phyloP scores from a whole-genome alignment of 2,329 filamentous ascomycete genomes.

The Magnaporthales sp. region DNA sequence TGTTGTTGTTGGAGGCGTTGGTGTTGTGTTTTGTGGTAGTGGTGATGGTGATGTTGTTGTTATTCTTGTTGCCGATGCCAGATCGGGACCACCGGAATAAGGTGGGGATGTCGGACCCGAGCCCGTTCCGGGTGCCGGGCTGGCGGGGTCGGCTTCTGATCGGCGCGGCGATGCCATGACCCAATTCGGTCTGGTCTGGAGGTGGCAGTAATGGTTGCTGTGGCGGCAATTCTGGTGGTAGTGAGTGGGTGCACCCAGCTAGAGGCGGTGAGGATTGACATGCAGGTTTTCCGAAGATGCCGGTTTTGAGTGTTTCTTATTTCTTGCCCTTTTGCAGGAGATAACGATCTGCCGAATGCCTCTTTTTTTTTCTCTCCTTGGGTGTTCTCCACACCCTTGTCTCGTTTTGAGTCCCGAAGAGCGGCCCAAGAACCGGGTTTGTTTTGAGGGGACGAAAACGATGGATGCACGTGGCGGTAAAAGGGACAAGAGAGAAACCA shows the following conservation, averaged over 20 bases:
- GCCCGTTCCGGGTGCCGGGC: neutral
- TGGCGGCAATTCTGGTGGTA: neutral
- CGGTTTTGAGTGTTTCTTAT: too few species aligned
- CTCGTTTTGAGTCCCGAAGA: neutral
- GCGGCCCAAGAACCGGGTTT: neutral
- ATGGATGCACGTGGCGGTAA: neutral
- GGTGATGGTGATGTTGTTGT: neutral
- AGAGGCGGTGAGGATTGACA: neutral
- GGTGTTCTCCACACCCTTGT: neutral
- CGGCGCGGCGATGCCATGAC: neutral
- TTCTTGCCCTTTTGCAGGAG: too few species aligned
- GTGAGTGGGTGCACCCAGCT: neutral
- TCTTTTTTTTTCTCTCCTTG: neutral
- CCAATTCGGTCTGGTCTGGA: neutral
- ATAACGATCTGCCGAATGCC: neutral
- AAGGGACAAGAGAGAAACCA: neutral
- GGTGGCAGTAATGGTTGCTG: neutral
- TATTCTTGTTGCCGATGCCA: neutral
- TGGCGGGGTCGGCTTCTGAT: neutral
- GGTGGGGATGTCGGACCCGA: neutral
- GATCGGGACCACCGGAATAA: neutral
- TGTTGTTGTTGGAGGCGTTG: constrained; percentile 1
- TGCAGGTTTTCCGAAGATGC: neutral
- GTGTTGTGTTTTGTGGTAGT: constrained; percentile 1
- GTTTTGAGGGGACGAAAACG: neutral